Conservation (phyloP, 1,284 basidiomycete species). For the Afroboletus lepidellus region DNA sequence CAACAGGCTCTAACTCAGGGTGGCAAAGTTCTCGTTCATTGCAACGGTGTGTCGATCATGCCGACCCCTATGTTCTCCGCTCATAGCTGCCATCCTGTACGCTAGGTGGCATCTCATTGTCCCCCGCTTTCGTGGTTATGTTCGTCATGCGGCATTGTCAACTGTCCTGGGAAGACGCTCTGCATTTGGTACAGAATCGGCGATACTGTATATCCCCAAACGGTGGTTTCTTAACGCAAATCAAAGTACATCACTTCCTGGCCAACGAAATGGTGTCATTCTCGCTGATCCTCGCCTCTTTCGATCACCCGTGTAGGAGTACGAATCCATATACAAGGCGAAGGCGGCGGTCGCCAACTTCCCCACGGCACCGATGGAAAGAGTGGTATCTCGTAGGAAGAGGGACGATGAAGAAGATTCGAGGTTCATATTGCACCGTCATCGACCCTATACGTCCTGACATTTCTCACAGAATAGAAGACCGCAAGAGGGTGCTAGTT, state of each 20-base stretch:
- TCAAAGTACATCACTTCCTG: slow-evolving; percentile 57
- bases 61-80: background rate
- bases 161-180: slow-evolving; percentile 80
- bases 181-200: slow-evolving; percentile 84
- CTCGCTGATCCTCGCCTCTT: slow-evolving; percentile 4
- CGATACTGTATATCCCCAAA: slow-evolving; percentile 90
- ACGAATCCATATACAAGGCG: slow-evolving; percentile 85
- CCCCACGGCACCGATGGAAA: slow-evolving; percentile 42
- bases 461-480: slow-evolving; percentile 42
- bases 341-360: slow-evolving; percentile 61
- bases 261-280: background rate
- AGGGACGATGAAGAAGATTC: slow-evolving; percentile 64
- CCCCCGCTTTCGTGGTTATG: slow-evolving; percentile 88
- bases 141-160: slow-evolving; percentile 86
- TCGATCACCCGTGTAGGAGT: slow-evolving; percentile 55
- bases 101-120: slow-evolving; percentile 81
- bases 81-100: background rate
- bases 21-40: slow-evolving; percentile 86
- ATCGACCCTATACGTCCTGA: background rate
- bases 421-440: slow-evolving; percentile 35
- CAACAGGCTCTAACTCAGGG: slow-evolving; percentile 63
- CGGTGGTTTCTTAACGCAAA: slow-evolving; percentile 82
- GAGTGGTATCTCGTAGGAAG: slow-evolving; percentile 57
- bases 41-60: slow-evolving; percentile 64
- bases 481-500: slow-evolving; percentile 48